A percentile compares a stretch with the other conserved stretches of the same genome.
These are phyloP conservation scores for Ogataea thermomethanolica DNA, from an alignment of 805 yeast species.

Conservation along the genomic window DNA sequence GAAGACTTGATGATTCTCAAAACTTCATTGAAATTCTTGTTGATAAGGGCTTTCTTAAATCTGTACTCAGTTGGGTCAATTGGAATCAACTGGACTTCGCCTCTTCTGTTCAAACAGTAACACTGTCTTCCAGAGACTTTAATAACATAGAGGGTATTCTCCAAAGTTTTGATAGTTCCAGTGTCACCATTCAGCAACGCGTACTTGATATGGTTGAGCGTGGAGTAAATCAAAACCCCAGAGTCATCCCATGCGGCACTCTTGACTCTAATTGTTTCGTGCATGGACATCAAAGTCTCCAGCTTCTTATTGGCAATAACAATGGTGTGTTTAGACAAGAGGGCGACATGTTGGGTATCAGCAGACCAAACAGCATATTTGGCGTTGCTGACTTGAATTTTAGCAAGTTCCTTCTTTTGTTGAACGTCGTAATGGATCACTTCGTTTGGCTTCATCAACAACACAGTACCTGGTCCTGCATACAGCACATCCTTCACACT, in stretches of 20 bases:
- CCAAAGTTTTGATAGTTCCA: slow-evolving; percentile 91
- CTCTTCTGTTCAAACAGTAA: slow-evolving; percentile 79
- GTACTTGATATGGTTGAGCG: slow-evolving; percentile 93
- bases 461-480: slow-evolving; percentile 81
- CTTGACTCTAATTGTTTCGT: slow-evolving; percentile 94
- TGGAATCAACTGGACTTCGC: slow-evolving; percentile 69
- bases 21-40: slow-evolving; percentile 88
- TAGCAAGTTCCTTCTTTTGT: slow-evolving; percentile 76
- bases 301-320: slow-evolving; percentile 80
- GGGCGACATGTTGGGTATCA: slow-evolving; percentile 83
- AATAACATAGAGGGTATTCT: slow-evolving; percentile 79
- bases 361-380: slow-evolving; percentile 88
- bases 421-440: slow-evolving; percentile 89
- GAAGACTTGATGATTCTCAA: slow-evolving; percentile 83
- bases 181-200: slow-evolving; percentile 89
- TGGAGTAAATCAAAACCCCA: slow-evolving; percentile 87
- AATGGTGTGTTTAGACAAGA: slow-evolving; percentile 87
- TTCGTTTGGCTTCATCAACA: slow-evolving; percentile 65
- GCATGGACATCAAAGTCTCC: slow-evolving; percentile 77
- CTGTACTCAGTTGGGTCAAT: slow-evolving; percentile 97
- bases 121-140: slow-evolving; percentile 68
- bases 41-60: slow-evolving; percentile 88
- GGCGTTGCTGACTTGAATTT: slow-evolving; percentile 67
- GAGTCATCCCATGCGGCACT: slow-evolving; percentile 97
- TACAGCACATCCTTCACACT: slow-evolving; percentile 67